Conservation (phyloP, 495 filamentous ascomycete species). For the Hypoxylon fragiforme region DNA sequence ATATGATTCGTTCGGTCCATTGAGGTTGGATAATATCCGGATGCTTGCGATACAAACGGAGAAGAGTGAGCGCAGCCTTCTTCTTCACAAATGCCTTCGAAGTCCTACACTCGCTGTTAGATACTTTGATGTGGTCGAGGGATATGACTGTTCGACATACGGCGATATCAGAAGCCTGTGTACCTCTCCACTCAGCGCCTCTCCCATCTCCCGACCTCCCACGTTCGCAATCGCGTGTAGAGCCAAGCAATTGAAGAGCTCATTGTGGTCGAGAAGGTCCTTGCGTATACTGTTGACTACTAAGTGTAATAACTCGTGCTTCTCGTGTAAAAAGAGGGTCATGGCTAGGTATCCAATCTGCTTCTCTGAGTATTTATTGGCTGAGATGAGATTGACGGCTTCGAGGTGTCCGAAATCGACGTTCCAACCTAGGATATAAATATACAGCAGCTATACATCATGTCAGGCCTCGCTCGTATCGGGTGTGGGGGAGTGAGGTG, state of each 20-base stretch:
- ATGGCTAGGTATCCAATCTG: slow-evolving; percentile 99
- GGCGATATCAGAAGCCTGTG: slow-evolving; percentile 94
- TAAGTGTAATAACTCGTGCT: slow-evolving; percentile 93
- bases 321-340: slow-evolving; percentile 94
- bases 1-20: slow-evolving; percentile 97
- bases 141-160: slow-evolving; percentile 55
- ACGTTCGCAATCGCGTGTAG: slow-evolving; percentile 99
- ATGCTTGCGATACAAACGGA: slow-evolving; percentile 93
- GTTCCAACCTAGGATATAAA: slow-evolving; percentile 99
- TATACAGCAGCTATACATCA: slow-evolving; percentile 77
- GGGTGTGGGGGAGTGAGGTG: neutral
- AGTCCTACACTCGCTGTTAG: slow-evolving; percentile 59
- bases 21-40: slow-evolving; percentile 90
- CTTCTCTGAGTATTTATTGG: slow-evolving; percentile 97
- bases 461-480: slow-evolving; percentile 36
- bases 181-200: slow-evolving; percentile 89
- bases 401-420: slow-evolving; percentile 99
- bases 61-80: slow-evolving; percentile 95
- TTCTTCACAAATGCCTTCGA: slow-evolving; percentile 99
- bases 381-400: slow-evolving; percentile 95
- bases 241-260: slow-evolving; percentile 96
- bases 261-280: slow-evolving; percentile 90
- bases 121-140: neutral
- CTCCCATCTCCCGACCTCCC: slow-evolving; percentile 94
- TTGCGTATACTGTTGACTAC: slow-evolving; percentile 99